Evolutionary conservation across 2,329 filamentous ascomycete genomes (phyloP).

Genomic region (Xylariomycetidae sp.): DNA sequence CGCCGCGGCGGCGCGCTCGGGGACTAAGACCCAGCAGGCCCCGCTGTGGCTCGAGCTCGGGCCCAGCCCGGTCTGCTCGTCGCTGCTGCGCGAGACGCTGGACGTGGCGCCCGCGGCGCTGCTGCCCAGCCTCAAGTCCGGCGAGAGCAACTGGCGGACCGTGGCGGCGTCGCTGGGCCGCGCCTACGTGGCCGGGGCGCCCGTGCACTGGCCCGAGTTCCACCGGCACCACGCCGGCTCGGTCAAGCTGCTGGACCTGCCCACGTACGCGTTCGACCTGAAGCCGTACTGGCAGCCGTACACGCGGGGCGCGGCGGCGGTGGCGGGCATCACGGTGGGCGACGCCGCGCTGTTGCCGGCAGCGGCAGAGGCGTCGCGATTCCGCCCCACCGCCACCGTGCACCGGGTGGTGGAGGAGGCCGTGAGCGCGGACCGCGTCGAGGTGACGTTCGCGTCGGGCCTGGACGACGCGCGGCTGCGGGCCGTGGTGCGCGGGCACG

Average conservation of each 20-base stretch:
- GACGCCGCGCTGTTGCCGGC: background rate
- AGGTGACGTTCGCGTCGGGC: conserved; percentile 9
- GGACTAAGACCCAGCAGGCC: too few species aligned
- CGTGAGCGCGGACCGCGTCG: conserved; percentile 2
- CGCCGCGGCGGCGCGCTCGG: background rate
- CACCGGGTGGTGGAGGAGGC: conserved; percentile 6
- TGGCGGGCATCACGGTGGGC: conserved; percentile 3
- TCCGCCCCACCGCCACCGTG: conserved; percentile 8
- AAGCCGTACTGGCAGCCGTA: conserved; percentile 9
- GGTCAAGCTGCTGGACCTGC: conserved; percentile 8
- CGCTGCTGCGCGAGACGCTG: conserved; percentile 5
- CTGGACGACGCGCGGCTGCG: conserved; percentile 5
- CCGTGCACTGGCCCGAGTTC: conserved; percentile 9
- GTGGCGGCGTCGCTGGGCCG: conserved; percentile 5
- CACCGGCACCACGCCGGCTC: conserved; percentile 4
- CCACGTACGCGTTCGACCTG: conserved; percentile 11
- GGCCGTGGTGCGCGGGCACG: conserved; percentile 8
- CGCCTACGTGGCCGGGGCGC: conserved; percentile 5
- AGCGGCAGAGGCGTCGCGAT: background rate
- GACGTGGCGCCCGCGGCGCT: conserved; percentile 2
- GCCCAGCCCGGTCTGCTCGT: conserved; percentile 3
- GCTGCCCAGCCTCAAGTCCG: conserved; percentile 3
- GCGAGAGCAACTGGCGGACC: conserved; percentile 3
- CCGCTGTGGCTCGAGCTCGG: conserved; percentile 10
- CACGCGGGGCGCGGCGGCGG: conserved; percentile 5